These are phyloP conservation scores for Chlorella sp. DNA, from an alignment of 139 green algal species.

Conservation along the genomic window DNA sequence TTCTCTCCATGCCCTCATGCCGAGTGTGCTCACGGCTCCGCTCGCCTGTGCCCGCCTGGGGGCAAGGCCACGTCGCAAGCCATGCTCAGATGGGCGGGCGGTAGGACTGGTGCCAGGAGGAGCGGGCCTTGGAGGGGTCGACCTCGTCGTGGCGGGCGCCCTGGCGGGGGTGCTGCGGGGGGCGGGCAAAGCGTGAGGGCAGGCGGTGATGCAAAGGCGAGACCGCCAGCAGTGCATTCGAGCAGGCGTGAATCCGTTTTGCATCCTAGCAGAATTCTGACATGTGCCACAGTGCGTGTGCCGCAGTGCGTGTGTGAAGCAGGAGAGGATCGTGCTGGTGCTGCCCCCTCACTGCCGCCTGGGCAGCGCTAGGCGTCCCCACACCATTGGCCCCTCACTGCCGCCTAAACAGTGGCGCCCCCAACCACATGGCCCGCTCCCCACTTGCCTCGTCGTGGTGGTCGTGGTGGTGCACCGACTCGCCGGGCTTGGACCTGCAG, in stretches of 20 bases:
- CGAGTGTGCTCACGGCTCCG: no score
- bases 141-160: slow-evolving; percentile 20
- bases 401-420: neutral
- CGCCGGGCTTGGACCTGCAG: neutral
- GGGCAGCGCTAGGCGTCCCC: neutral
- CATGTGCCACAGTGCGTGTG: no score
- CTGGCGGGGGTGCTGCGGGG: slow-evolving; percentile 18
- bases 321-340: neutral
- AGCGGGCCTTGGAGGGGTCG: slow-evolving; percentile 9
- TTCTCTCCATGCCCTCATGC: no score
- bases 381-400: neutral
- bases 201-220: neutral
- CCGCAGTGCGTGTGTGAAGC: no score
- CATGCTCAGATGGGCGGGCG: slow-evolving; percentile 28
- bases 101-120: slow-evolving; percentile 37
- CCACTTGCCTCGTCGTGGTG: slow-evolving; percentile 14
- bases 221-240: neutral
- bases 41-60: no score
- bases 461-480: slow-evolving; percentile 1
- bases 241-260: neutral
- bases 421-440: no score
- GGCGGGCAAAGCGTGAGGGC: neutral
- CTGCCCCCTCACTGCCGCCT: neutral
- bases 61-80: no score
- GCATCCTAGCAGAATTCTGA: neutral